phyloP scores from a whole-genome alignment of 345 rosid genomes.

The Hibiscus tridactylites region DNA sequence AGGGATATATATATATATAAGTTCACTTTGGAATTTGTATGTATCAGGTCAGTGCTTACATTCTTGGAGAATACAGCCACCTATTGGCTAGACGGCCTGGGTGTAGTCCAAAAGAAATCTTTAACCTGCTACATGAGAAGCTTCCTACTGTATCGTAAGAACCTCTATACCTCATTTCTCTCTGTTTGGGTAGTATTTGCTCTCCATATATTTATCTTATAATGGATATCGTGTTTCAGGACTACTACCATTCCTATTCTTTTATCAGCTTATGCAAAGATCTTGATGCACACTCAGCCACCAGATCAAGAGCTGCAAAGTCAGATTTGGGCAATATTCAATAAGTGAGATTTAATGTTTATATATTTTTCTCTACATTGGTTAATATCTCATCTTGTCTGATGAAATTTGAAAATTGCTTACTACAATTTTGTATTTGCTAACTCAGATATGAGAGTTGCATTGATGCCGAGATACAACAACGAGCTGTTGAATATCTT shows the following conservation, averaged over 20 bases:
- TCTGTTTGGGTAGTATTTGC: conserved; percentile 14
- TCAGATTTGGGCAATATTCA: conserved; percentile 79
- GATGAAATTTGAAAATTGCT: conserved; percentile 5
- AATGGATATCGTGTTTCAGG: conserved; percentile 33
- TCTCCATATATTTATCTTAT: conserved; percentile 7
- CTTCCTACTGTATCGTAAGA: conserved; percentile 97
- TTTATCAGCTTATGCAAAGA: conserved; percentile 95
- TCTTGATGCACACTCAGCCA: conserved; percentile 90
- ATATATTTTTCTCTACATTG: conserved; percentile 1
- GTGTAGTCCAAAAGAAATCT: conserved; percentile 92
- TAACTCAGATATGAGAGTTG: conserved; percentile 81
- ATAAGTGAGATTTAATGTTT: conserved; percentile 50
- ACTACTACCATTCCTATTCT: conserved; percentile 79
- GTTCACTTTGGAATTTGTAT: conserved; percentile 6
- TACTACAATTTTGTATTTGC: conserved; percentile 14
- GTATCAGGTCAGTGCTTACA: conserved; percentile 84
- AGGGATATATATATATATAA: background rate
- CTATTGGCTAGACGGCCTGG: conserved; percentile 94
- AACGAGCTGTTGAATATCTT: conserved; percentile 92
- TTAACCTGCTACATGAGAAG: conserved; percentile 79
- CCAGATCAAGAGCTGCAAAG: conserved; percentile 82
- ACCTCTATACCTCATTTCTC: conserved; percentile 13
- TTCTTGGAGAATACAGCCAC: conserved; percentile 96
- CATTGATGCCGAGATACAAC: conserved; percentile 99
- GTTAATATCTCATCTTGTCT: background rate